phyloP scores from a whole-genome alignment of 2,329 filamentous ascomycete species.

The Metarhizium brunneum region DNA sequence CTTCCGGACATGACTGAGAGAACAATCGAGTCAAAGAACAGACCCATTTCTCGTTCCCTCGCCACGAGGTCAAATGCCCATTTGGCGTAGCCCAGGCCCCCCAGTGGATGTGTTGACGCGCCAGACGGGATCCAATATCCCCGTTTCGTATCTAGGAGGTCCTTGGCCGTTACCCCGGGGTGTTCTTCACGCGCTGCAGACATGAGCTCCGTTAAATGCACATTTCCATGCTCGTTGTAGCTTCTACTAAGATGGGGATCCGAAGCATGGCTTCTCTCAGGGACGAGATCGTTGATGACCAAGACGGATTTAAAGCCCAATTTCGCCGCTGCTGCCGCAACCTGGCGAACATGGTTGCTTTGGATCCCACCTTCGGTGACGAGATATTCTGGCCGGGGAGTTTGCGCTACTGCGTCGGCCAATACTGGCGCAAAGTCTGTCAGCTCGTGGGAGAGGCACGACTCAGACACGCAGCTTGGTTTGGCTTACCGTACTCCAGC shows the following conservation, averaged over 20 bases:
- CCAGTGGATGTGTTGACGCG: background rate
- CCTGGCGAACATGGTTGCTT: constrained; percentile 5
- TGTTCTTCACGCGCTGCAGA: background rate
- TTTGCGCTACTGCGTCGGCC: constrained; percentile 1
- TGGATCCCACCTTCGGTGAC: constrained; percentile 5
- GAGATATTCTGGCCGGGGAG: background rate
- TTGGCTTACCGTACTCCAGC: constrained; percentile 2
- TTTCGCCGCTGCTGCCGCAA: constrained; percentile 1
- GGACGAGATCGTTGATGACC: background rate
- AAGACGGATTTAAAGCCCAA: background rate
- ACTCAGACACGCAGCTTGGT: no score
- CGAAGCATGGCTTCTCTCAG: background rate
- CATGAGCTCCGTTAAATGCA: background rate
- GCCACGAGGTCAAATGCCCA: background rate
- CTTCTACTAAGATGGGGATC: background rate
- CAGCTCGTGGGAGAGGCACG: no score
- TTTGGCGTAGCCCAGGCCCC: background rate
- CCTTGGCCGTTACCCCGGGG: background rate
- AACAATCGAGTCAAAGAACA: background rate
- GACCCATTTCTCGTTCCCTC: background rate
- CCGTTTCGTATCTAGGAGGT: background rate
- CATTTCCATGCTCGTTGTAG: background rate
- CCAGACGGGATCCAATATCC: constrained; percentile 1
- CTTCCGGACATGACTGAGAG: no score
- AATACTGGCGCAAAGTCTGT: background rate